A percentile compares a stretch with the other conserved stretches of the same genome.
phyloP scores from a whole-genome alignment of 805 yeast genomes.

The Wickerhamiella occidentalis region DNA sequence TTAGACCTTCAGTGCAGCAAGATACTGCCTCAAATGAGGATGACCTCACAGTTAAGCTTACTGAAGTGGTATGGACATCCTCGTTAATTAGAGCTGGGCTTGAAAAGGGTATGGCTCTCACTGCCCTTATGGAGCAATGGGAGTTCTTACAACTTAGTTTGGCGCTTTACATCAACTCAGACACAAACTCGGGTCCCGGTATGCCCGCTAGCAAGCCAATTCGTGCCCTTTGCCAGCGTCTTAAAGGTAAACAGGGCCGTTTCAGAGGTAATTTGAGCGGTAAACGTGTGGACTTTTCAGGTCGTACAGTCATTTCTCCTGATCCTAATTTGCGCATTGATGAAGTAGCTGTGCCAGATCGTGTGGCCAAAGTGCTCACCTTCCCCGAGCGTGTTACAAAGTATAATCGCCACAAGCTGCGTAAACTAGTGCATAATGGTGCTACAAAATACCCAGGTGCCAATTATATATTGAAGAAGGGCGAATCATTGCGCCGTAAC shows the following conservation, averaged over 20 bases:
- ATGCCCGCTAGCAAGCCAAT: conserved; percentile 53
- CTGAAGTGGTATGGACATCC: conserved; percentile 96
- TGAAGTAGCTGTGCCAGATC: conserved; percentile 96
- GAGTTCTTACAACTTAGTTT: conserved; percentile 89
- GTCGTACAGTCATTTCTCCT: conserved; percentile 96
- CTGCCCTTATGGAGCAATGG: conserved; percentile 97
- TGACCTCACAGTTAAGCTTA: conserved; percentile 87
- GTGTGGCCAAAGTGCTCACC: conserved; percentile 89
- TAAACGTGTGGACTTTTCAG: conserved; percentile 96
- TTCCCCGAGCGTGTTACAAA: conserved; percentile 91
- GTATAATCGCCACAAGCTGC: conserved; percentile 71
- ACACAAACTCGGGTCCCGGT: conserved; percentile 56
- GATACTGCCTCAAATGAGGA: conserved; percentile 91
- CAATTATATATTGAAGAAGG: conserved; percentile 69
- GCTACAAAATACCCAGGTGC: conserved; percentile 94
- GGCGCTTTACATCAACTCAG: conserved; percentile 95
- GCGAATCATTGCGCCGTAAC: conserved; percentile 64
- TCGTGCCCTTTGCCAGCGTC: conserved; percentile 90
- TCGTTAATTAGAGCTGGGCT: conserved; percentile 87
- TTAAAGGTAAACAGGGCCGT: conserved; percentile 97
- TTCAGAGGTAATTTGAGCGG: conserved; percentile 97
- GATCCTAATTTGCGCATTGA: conserved; percentile 92
- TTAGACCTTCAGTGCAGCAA: conserved; percentile 94
- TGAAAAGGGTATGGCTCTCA: conserved; percentile 86
- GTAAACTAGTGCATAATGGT: conserved; percentile 64